Percentiles rank a stretch among this genome's conserved stretches.
Evolutionary conservation across 2,329 filamentous ascomycete genomes (phyloP).

Genomic region (Fusarium secorum): DNA sequence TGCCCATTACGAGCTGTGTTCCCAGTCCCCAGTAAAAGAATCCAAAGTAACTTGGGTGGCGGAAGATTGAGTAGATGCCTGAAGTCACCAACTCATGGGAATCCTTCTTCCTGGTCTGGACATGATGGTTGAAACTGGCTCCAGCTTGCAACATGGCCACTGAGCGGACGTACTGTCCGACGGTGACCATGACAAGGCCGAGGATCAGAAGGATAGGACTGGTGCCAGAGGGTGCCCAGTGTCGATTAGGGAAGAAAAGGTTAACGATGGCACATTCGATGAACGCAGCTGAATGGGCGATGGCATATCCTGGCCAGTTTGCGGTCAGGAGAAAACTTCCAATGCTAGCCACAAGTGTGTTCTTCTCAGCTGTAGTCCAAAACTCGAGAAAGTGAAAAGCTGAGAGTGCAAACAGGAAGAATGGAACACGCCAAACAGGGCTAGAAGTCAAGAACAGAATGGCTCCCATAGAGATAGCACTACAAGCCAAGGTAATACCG

Average conservation of each 20-base stretch:
- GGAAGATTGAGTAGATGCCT: conserved; percentile 77
- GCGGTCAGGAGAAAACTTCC: conserved; percentile 82
- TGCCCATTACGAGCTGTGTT: conserved; percentile 89
- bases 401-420: conserved; percentile 74
- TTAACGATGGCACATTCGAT: conserved; percentile 73
- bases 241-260: conserved; percentile 60
- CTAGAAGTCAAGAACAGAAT: conserved; percentile 50
- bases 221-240: conserved; percentile 55
- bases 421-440: conserved; percentile 68
- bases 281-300: conserved; percentile 79
- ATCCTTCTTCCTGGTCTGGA: conserved; percentile 73
- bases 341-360: conserved; percentile 75
- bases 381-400: conserved; percentile 97
- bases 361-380: conserved; percentile 86
- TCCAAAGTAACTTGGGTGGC: conserved; percentile 95
- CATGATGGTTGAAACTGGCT: conserved; percentile 88
- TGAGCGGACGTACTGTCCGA: conserved; percentile 80
- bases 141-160: conserved; percentile 89
- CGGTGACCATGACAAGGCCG: conserved; percentile 69
- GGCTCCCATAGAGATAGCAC: conserved; percentile 43
- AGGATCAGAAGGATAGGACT: conserved; percentile 55
- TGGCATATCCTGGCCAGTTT: conserved; percentile 85
- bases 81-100: conserved; percentile 83
- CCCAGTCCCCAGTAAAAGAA: conserved; percentile 99
- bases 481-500: conserved; percentile 53